Evolutionary conservation across 1,284 basidiomycete genomes (phyloP).

Genomic region (Ceratobasidium papillatum): DNA sequence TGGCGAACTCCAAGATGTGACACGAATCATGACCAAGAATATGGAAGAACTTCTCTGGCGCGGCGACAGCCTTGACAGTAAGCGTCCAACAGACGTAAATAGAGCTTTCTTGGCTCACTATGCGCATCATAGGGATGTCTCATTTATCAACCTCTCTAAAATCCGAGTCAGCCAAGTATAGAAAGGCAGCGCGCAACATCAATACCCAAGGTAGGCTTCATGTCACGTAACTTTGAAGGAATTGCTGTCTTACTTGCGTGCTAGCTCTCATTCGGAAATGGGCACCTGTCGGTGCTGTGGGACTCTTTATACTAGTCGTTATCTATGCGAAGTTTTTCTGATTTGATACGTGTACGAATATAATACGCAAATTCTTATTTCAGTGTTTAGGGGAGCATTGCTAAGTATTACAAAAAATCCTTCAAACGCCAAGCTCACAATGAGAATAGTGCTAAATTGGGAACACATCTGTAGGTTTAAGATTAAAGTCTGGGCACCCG

Average conservation of each 20-base stretch:
- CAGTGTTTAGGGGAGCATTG: background rate
- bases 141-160: constrained; percentile 96
- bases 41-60: constrained; percentile 99
- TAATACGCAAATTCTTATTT: background rate
- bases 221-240: background rate
- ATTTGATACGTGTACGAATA: constrained; percentile 35
- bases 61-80: constrained; percentile 94
- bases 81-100: constrained; percentile 49
- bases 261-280: constrained; percentile 95
- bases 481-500: constrained; percentile 42
- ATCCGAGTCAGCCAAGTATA: constrained; percentile 97
- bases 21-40: constrained; percentile 99
- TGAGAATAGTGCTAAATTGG: background rate
- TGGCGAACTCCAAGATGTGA: constrained; percentile 97
- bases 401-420: background rate
- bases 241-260: constrained; percentile 51
- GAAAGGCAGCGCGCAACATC: constrained; percentile 94
- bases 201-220: constrained; percentile 57
- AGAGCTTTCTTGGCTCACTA: constrained; percentile 1
- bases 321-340: constrained; percentile 89
- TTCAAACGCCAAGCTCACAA: background rate
- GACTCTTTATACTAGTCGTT: constrained; percentile 83
- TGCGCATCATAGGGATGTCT: constrained; percentile 80
- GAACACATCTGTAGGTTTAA: constrained; percentile 2
- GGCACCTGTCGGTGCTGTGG: constrained; percentile 86